phyloP scores from a whole-genome alignment of 768 basidiomycete species.

The Neoboletus subvelutipes region DNA sequence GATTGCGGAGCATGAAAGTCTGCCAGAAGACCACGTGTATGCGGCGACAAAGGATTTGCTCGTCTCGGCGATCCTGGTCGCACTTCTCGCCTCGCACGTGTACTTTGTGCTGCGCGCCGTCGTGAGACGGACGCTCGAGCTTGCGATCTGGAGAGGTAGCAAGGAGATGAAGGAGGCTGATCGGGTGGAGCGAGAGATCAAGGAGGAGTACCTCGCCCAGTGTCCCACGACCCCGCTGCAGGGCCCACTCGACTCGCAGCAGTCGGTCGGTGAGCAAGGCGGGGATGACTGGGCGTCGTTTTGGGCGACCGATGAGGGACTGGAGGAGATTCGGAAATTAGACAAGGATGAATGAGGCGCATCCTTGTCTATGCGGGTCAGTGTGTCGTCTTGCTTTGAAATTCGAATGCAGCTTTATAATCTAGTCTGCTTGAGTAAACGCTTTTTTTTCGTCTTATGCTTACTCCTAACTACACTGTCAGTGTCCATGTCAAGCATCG shows the following conservation, averaged over 20 bases:
- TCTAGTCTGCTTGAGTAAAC: not conserved
- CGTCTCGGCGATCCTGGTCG: constrained; percentile 65
- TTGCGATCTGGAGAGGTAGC: constrained; percentile 75
- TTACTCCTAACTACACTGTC: not conserved
- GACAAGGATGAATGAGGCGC: constrained; percentile 54
- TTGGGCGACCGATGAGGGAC: constrained; percentile 73
- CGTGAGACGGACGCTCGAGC: constrained; percentile 70
- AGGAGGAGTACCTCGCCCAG: constrained; percentile 39
- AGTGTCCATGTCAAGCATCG: not conserved
- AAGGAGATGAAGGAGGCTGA: constrained; percentile 60
- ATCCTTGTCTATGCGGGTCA: not conserved
- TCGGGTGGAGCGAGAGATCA: constrained; percentile 53
- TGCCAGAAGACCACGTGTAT: constrained; percentile 16
- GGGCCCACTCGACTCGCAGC: not conserved
- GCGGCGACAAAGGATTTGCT: constrained; percentile 52
- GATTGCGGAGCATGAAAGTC: not conserved
- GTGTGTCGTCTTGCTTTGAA: not conserved
- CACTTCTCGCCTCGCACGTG: constrained; percentile 84
- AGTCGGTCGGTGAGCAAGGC: not conserved
- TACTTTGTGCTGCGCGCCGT: constrained; percentile 64
- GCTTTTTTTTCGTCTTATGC: constrained; percentile 4
- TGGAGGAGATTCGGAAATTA: constrained; percentile 66
- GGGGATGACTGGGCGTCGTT: constrained; percentile 42
- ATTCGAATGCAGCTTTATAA: not conserved
- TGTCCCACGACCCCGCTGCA: constrained; percentile 10